Base-by-base conservation (phyloP, 176 grass and related monocot species). In the Aegilops sharonensis region DNA sequence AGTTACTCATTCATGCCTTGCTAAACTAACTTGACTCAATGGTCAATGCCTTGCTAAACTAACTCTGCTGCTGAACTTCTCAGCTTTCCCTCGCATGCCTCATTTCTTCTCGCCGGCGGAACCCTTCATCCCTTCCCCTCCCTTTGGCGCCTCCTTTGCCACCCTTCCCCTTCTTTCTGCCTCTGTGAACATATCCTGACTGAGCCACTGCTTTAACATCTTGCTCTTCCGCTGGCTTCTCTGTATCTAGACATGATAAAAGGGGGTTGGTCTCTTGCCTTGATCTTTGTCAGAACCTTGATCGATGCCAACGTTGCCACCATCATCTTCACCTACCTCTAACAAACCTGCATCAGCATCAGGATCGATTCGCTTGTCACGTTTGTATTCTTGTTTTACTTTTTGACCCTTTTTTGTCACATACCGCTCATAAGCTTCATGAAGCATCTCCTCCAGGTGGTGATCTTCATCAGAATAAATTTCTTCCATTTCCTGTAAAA, bases 381-480 rank as follows among this genome's bases (percentile, higher is more conserved):
- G 92, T 84, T 96, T 98, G 48, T 81, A 63, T 78, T 82, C 90
- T 86, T 95, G 85, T 84, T 94, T 95, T 59, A 81, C 77, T 78
- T 80, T 77, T 61, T 94, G 93, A 45, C 92, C 97, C 36, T 85
- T 94, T 88, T 82, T 95, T 13, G 75, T 98, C 83, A 95, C 82
- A 89, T 89, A 98, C 34, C 89, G 85, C 78, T 92, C 90, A 72
- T 98, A 98, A 59, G 97, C 94, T 77, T 92, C 85, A 86, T 98
- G 93, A n/a, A n/a, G n/a, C n/a, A n/a, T n/a, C n/a, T n/a, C n/a
- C n/a, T n/a, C n/a, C n/a, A n/a, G n/a, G n/a, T n/a, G n/a, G n/a
- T n/a, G n/a, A n/a, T n/a, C n/a, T n/a, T n/a, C n/a, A n/a, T n/a
- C n/a, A n/a, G n/a, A n/a, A n/a, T n/a, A n/a, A n/a, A n/a, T n/a